Evolutionary conservation across 345 rosid species (phyloP), one percentile per base, ranked within the genome.

Genomic region (Toxicodendron radicans): DNA sequence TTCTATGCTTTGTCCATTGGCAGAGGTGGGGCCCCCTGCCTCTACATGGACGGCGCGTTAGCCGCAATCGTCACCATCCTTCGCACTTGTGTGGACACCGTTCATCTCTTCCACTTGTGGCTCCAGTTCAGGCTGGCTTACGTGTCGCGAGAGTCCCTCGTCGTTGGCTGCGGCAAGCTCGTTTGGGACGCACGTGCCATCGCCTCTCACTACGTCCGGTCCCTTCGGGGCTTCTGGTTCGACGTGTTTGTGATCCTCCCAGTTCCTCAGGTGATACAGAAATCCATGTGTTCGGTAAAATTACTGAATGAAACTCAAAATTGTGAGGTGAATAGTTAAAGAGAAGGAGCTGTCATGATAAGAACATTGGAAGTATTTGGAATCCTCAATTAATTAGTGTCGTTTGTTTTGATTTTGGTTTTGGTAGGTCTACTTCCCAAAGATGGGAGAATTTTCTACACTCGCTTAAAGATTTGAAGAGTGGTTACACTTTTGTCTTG

Each of bases 121-220:
- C 82, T 86, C 30, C 94, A 89, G 83, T 82, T 89, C 70, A 73
- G 90, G 85, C 53, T 86, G 78, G 91, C 90, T 5, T 86, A 87
- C 82, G 91, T 89, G 74, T 85, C 90, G 2, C 71, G 80, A 61
- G 87, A 85, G 84, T 86, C 90, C 10, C 82, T 86, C 4, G 94
- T 86, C 20, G 74, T 87, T 9, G 94, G 94, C 7, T 84, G 91
- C 20, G 90, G 94, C 10, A 85, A 87, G 56, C 88, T 89, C 69
- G 89, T 84, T 83, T 89, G 94, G 94, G 90, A 87, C 79, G 83
- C 90, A 35, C 82, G 86, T 53, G 91, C 84, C 35, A 82, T 89
- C 24, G 84, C 85, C 56, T 52, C 78, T 10, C 91, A 86, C 75
- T 89, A 87, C 73, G 53, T 76, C 14, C 71, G 85, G 46, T 89